Evolutionary conservation across 2,329 filamentous ascomycete genomes (phyloP), one percentile per base, ranked within the genome.

Genomic region (Myriosclerotinia curreyana): DNA sequence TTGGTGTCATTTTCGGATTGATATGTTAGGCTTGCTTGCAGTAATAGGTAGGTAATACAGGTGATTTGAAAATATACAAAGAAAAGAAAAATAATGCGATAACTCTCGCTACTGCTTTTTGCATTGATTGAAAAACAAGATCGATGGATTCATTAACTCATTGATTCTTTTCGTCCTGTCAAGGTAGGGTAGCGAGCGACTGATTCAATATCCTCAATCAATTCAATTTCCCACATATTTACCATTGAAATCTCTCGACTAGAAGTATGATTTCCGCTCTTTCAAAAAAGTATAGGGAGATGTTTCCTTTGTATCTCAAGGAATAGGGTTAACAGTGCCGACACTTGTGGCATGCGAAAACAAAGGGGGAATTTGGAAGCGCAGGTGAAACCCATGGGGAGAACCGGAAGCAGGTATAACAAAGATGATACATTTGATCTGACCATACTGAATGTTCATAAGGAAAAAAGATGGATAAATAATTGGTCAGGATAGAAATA

Each of bases 351-450:
- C 25, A 31, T 52, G 22, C 1, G 20, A 31, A 15, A 56, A 58
- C 54, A 58, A 58, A 58, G 54, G 31, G 25, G 28, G 2, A 44
- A 14, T 56, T 34, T n/a, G 12, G 40, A 58, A 44, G 28, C 25
- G 25, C 9, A 17, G 28, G 20, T 22, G 15, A 22, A 5, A 22
- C 14, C 22, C 2, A 20, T 34, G 54, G 40, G 28, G 28, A 40
- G 28, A 46, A 58, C 40, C 40, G 54, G 40, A 46, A 46, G 20
- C 11, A 22, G 20, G n/a, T n/a, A 20, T 44, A 31, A 46, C 28
- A 58, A 46, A 58, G 54, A 52, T 52, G 28, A 17, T 34, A n/a
- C 12, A n/a, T n/a, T n/a, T 52, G 20, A 12, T 15, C 31, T 36
- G 49, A 20, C 20, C 15, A 20, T 12, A 31, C 25, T 50, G n/a